These are phyloP conservation scores for Gossypium rotundifolium DNA, from an alignment of 345 rosid species.

Conservation along the genomic window DNA sequence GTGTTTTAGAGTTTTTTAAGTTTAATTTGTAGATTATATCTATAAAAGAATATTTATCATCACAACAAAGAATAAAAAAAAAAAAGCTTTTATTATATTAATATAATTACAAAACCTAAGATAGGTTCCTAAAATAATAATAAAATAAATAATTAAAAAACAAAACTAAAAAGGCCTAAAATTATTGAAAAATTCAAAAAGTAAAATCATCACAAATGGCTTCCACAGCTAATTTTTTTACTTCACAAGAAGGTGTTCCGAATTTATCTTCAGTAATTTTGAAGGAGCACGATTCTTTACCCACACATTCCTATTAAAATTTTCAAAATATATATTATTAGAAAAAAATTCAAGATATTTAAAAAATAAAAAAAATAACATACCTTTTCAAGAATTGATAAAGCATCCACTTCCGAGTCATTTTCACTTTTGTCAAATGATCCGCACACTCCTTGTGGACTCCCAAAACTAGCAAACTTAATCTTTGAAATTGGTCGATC, in stretches of 20 bases:
- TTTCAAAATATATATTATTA: neutral
- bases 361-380: neutral
- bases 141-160: too few species aligned
- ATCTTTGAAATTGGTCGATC: constrained; percentile 28
- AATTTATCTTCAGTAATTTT: constrained; percentile 24
- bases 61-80: too few species aligned
- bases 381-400: constrained; percentile 9
- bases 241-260: constrained; percentile 27
- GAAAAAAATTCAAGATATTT: neutral
- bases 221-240: constrained; percentile 40
- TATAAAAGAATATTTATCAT: too few species aligned
- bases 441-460: constrained; percentile 44
- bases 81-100: too few species aligned
- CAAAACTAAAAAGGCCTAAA: too few species aligned
- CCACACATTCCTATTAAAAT: constrained; percentile 34
- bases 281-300: constrained; percentile 34
- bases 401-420: constrained; percentile 13
- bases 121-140: too few species aligned
- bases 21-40: too few species aligned
- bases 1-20: too few species aligned
- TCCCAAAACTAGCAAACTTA: constrained; percentile 17
- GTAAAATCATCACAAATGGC: constrained; percentile 10
- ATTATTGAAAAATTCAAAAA: too few species aligned
- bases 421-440: constrained; percentile 33
- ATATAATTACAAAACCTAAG: too few species aligned